Percentiles rank a stretch among this genome's conserved stretches.
Conservation (phyloP, 2,329 filamentous ascomycete genomes). For the Venturiaceae sp. region DNA sequence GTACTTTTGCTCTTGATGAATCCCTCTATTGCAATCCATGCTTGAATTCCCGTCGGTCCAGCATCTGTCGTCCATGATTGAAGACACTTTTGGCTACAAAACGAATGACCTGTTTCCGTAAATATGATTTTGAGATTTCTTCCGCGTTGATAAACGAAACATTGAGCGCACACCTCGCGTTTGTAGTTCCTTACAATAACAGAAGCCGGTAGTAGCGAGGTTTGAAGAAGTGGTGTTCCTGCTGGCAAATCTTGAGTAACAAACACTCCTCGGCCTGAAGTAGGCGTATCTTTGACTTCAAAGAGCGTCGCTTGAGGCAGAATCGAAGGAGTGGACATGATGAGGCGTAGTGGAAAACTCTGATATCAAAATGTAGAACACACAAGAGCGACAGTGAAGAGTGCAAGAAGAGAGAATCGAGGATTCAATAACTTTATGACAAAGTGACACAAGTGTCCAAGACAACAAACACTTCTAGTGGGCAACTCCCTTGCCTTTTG, state of each 20-base stretch:
- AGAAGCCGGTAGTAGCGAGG: conserved; percentile 26
- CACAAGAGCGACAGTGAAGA: not conserved
- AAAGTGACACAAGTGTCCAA: not conserved
- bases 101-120: conserved; percentile 28
- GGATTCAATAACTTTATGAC: not conserved
- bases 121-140: conserved; percentile 29
- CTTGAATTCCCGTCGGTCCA: conserved; percentile 18
- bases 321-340: not conserved
- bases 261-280: conserved; percentile 35
- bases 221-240: conserved; percentile 25
- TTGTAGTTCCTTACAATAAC: conserved; percentile 36
- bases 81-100: conserved; percentile 29
- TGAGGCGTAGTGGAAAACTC: not conserved
- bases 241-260: conserved; percentile 23
- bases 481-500: no score
- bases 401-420: not conserved
- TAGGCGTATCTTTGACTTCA: conserved; percentile 20
- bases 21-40: conserved; percentile 13
- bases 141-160: conserved; percentile 36
- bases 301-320: not conserved
- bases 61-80: conserved; percentile 21
- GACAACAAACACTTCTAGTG: not conserved
- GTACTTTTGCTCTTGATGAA: conserved; percentile 14
- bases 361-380: not conserved
- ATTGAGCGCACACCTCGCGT: conserved; percentile 38